Evolutionary conservation across 441 rosid genomes (phyloP), one percentile per base, ranked within the genome.

Genomic region (Geranium incanum): DNA sequence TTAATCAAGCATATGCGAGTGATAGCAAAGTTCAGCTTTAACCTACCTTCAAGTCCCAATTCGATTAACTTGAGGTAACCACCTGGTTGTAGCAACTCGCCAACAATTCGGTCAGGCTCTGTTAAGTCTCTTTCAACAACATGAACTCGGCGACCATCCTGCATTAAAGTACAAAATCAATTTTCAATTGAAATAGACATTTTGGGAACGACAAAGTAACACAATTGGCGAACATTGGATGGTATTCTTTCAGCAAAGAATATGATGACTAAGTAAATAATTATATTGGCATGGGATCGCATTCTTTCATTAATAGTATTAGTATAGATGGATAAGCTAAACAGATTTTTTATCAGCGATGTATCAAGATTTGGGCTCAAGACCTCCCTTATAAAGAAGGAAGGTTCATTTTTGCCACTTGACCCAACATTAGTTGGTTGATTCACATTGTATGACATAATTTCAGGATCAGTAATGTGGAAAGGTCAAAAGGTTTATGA

Each of bases 31-130:
- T 72, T 65, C 33, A 67, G 19, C 1, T 23, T 67, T 43, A 36
- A 60, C 13, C 65, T 62, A 88, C 97, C 97, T 89, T 87, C 83
- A 74, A 92, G 88, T 60, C 91, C 96, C 81, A 92, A 77, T 79
- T 92, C 97, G 8, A 88, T 80, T 77, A 91, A 79, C 80, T 88
- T 91, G 7, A 92, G 87, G 77, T 88, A 89, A 3, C 97, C 97
- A 0, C 96, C 94, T n/a, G 97, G 96, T 68, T 92, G 97, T 60
- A 92, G 85, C 21, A 92, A 75, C 74, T 92, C 97, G 8, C 97
- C 97, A 67, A 89, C 96, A 75, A 92, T 92, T 9, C 96, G 87
- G 76, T 86, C 90, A 23, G 96, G 97, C 83, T 92, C 96, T 0
- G 86, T 78, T 78, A 89, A 84, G 76, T 92, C 96, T 75, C 97